Percentiles rank a stretch among this genome's conserved stretches.
phyloP scores from a whole-genome alignment of 2,329 filamentous ascomycete genomes.

The Ophiostoma pallidulum region DNA sequence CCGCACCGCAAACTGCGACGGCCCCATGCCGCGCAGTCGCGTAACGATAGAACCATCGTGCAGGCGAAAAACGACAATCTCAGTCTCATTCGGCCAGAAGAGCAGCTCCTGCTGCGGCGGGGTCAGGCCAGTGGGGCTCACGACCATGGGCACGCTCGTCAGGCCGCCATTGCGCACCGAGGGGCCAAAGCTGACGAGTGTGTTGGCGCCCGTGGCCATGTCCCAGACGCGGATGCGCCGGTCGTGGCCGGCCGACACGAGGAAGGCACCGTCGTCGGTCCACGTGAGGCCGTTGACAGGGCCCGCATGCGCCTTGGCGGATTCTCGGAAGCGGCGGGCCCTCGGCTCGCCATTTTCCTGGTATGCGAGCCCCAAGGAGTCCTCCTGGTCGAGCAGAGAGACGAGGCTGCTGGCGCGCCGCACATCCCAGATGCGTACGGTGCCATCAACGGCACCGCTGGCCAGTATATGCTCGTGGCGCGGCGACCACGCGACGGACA shows the following conservation, averaged over 20 bases:
- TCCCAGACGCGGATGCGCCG: constrained; percentile 82
- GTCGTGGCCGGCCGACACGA: constrained; percentile 78
- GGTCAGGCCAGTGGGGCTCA: constrained; percentile 51
- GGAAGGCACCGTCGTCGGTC: constrained; percentile 67
- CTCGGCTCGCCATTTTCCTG: background rate
- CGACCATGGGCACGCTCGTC: constrained; percentile 50
- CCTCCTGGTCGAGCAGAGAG: constrained; percentile 73
- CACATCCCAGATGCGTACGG: constrained; percentile 79
- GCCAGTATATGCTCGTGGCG: constrained; percentile 68
- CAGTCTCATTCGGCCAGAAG: constrained; percentile 71
- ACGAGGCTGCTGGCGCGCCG: constrained; percentile 67
- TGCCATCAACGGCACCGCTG: constrained; percentile 77
- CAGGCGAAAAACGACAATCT: constrained; percentile 72
- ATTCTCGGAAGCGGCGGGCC: constrained; percentile 27
- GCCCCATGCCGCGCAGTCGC: constrained; percentile 57
- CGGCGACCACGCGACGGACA: constrained; percentile 74
- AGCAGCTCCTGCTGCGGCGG: constrained; percentile 53
- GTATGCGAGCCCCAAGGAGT: constrained; percentile 52
- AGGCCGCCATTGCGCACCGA: constrained; percentile 64
- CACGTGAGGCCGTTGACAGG: constrained; percentile 78
- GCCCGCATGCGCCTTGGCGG: constrained; percentile 63
- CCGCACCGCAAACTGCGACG: constrained; percentile 36
- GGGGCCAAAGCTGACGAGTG: constrained; percentile 78
- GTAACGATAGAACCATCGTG: constrained; percentile 66
- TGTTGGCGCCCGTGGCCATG: constrained; percentile 70